Base-by-base conservation (phyloP, 331 rosid species). In the Malus hybrid region DNA sequence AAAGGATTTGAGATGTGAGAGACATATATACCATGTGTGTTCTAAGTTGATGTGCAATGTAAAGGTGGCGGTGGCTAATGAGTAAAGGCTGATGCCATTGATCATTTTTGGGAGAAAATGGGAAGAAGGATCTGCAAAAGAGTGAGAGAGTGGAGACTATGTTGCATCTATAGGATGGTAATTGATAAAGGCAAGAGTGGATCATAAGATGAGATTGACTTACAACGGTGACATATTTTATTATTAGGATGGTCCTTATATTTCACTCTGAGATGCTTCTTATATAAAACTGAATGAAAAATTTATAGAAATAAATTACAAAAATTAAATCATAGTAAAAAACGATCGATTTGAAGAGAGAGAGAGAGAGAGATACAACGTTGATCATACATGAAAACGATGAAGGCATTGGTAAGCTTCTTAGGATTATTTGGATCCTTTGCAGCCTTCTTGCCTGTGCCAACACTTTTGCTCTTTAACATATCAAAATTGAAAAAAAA, bases 391-490 rank as follows among this genome's bases (percentile, higher is more conserved):
- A 93, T 89, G 88, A 91, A 93, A 73, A 94, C 95, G 56, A 91
- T 91, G 87, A 94, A 94, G 65, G 98, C 97, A 74, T 95, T 91
- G 0, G 97, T 91, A 73, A 97, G 98, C 86, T 90, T 88, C 84
- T 91, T 91, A 0, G 96, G 97, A 83, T 87, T 94, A 90, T 91
- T 94, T 1, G 96, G 98, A 87, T 91, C 98, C 86, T 94, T 91
- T 1, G 82, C 88, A 3, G 88, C 93, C 33, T 91, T 93, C 86
- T 79, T 94, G 5, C 92, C 86, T 0, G 86, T 77, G 48, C 88
- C 89, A 44, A 85, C 88, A 36, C 87, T 84, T 69, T 90, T 88
- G 20, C 81, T 86, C 85, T 87, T 94, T 85, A 94, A 78, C 83
- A 96, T 93, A 79, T 1, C n/a, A 67, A 50, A 44, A 42, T 32